Evolutionary conservation across 1,139 yeast species (phyloP).

Genomic region (Saccharomyces hybrid): DNA sequence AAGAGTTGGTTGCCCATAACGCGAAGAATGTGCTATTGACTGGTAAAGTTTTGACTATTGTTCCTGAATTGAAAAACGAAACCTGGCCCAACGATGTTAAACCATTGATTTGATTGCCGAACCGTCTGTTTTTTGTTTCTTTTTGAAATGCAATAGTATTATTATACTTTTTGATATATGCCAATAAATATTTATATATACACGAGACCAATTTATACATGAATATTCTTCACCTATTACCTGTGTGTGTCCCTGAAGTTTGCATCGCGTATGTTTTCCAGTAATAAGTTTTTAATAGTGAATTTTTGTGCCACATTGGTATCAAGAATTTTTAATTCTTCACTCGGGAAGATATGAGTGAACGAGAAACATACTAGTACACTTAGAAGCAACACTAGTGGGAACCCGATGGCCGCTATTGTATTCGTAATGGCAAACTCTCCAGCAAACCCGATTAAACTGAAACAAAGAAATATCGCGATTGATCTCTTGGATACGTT

Average conservation of each 20-base stretch:
- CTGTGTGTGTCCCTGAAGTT: neutral
- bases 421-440: slow-evolving; percentile 85
- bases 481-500: slow-evolving; percentile 40
- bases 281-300: slow-evolving; percentile 32
- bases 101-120: neutral
- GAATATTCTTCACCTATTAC: neutral
- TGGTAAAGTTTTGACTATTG: slow-evolving; percentile 58
- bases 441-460: slow-evolving; percentile 60
- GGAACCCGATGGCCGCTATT: slow-evolving; percentile 90
- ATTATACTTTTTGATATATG: neutral
- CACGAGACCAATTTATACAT: neutral
- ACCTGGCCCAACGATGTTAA: slow-evolving; percentile 21
- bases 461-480: slow-evolving; percentile 51
- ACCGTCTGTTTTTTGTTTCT: neutral
- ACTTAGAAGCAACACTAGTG: slow-evolving; percentile 72
- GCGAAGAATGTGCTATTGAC: slow-evolving; percentile 37
- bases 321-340: slow-evolving; percentile 58
- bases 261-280: slow-evolving; percentile 16
- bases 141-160: neutral
- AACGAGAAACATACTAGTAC: slow-evolving; percentile 49
- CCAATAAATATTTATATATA: neutral
- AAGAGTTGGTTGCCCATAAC: slow-evolving; percentile 42
- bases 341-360: slow-evolving; percentile 54
- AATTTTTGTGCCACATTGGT: slow-evolving; percentile 36
- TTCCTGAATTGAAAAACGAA: slow-evolving; percentile 50